These are phyloP conservation scores for Auxenochlorella pyrenoidosa DNA, from an alignment of 139 green algal genomes.

Conservation along the genomic window DNA sequence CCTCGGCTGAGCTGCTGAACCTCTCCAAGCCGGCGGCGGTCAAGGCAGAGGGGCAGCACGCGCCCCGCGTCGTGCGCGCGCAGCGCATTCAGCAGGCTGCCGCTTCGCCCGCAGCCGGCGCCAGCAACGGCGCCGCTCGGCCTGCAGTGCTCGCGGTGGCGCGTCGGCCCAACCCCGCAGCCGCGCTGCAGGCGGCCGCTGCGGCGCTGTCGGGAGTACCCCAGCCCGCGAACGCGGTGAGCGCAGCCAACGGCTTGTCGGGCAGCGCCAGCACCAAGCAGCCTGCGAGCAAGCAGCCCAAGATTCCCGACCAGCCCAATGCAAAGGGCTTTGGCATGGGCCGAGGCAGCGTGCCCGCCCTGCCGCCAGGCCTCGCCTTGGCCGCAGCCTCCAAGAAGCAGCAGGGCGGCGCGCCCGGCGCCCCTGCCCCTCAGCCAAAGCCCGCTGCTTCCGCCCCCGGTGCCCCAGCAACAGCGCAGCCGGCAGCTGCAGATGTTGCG, in stretches of 20 bases:
- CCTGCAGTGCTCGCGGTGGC: not conserved
- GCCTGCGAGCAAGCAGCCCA: slow-evolving; percentile 19
- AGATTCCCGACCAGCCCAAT: slow-evolving; percentile 25
- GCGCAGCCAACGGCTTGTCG: not conserved
- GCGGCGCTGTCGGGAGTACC: slow-evolving; percentile 6
- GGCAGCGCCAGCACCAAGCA: not conserved
- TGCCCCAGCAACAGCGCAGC: not conserved
- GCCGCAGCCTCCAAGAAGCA: not conserved
- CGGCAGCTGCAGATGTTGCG: not conserved
- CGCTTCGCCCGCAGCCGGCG: not conserved
- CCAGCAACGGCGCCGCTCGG: not conserved
- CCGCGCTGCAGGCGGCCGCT: not conserved
- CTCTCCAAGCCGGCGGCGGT: slow-evolving; percentile 59
- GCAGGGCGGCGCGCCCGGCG: not conserved
- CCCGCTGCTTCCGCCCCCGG: not conserved
- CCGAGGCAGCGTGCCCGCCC: not conserved
- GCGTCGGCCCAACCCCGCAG: not conserved
- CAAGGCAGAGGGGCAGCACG: slow-evolving; percentile 29
- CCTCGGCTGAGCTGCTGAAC: slow-evolving; percentile 55
- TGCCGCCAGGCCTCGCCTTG: not conserved
- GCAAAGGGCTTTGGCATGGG: slow-evolving; percentile 47
- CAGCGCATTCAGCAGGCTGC: slow-evolving; percentile 1
- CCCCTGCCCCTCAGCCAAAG: not conserved
- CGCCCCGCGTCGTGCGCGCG: slow-evolving; percentile 20
- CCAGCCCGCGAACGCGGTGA: not conserved